Evolutionary conservation across 192 early-diverging fungal species (phyloP).

Genomic region (Chytriomyces confervae): DNA sequence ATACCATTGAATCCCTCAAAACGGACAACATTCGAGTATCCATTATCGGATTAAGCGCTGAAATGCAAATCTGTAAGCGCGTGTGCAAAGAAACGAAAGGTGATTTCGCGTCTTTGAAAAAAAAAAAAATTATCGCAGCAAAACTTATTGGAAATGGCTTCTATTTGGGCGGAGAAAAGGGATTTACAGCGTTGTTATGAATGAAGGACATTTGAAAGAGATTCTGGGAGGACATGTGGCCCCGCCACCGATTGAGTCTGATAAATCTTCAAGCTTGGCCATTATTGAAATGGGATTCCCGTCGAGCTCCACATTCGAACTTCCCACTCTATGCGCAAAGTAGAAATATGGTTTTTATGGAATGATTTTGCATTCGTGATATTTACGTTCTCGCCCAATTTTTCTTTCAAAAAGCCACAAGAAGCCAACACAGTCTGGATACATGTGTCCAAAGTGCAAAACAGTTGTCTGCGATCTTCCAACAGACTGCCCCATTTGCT

Average conservation of each 20-base stretch:
- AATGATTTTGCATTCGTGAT: background rate
- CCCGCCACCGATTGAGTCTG: conserved; percentile 76
- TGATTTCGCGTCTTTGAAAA: conserved; percentile 5
- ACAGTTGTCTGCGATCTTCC: conserved; percentile 87
- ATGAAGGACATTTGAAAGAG: conserved; percentile 84
- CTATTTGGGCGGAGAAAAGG: conserved; percentile 53
- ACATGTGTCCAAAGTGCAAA: conserved; percentile 83
- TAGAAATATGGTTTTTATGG: background rate
- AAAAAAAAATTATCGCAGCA: background rate
- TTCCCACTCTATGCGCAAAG: conserved; percentile 78
- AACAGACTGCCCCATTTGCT: conserved; percentile 91
- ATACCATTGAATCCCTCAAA: conserved; percentile 74
- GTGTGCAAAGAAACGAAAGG: conserved; percentile 81
- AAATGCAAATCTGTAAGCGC: conserved; percentile 80
- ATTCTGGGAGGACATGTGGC: conserved; percentile 83
- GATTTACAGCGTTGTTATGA: conserved; percentile 79
- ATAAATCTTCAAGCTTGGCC: conserved; percentile 64
- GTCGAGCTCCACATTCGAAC: conserved; percentile 40
- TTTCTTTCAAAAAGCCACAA: conserved; percentile 57
- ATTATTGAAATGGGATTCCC: conserved; percentile 96
- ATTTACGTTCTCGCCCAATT: background rate
- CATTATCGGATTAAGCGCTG: conserved; percentile 88
- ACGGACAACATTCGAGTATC: conserved; percentile 79
- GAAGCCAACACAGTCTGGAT: conserved; percentile 73
- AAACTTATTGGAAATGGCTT: background rate